Base-by-base conservation (phyloP, 768 basidiomycete species). In the Rhizopogon sp. region DNA sequence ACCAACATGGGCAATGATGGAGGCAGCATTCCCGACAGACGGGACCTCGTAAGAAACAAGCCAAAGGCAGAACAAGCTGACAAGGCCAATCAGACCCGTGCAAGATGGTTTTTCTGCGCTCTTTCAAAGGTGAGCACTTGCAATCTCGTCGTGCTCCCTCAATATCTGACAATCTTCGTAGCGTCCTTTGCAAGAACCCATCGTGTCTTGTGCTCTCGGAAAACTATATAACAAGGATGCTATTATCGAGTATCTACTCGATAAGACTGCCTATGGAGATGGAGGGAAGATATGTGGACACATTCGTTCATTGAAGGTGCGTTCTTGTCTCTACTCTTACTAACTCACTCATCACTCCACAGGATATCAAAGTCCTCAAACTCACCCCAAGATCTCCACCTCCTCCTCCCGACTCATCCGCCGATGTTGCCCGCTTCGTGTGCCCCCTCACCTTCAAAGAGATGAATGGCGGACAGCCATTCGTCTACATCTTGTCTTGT, bases 141-240 rank as follows among this genome's bases (percentile, higher is more conserved):
- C 33, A 54, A n/a, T 2, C 28, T 39, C 47, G 8, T 31, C 16
- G 2, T 17, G 11, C 37, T 17, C 8, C 29, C 3, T 20, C 33
- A 41, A 55, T 41, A 53, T 16, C 39, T 58, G 6, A 65, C 43
- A 13, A 2, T 31, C n/a, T 40, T 13, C 43, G 33, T 64, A 95
- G 93, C 81, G 82, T 52, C 86, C 85, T n/a, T 77, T 98, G 1
- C 84, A 87, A 63, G 85, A 91, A 56, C 97, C 97, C 0, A 76
- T 98, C 5, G 97, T 98, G 0, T 87, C 94, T 0, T 96, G 93
- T 71, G 85, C 85, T 0, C 78, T 98, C 0, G 97, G 97, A 10
- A 96, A 95, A 69, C 75, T 99, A 0, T 98, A 98, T 68, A 99
- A 98, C 72, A 97, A 96, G 66, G 96, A 96, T 62, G 83, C 95